Evolutionary conservation across 2,329 filamentous ascomycete genomes (phyloP).

Genomic region (Coniochaeta sp.): DNA sequence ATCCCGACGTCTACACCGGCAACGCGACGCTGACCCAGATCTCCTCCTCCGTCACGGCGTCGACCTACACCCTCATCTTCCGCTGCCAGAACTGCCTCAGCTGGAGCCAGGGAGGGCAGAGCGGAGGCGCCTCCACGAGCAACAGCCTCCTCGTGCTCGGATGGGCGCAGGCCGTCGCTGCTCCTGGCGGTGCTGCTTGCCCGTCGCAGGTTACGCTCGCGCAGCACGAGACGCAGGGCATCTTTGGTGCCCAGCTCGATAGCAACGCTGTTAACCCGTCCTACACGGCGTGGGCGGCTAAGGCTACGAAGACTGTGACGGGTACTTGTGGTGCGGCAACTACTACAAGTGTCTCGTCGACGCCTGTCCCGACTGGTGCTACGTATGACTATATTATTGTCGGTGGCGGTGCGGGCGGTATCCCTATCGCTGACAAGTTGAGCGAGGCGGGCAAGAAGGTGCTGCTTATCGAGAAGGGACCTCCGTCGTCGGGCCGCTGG

Average conservation of each 20-base stretch:
- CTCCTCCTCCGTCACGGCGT: slow-evolving; percentile 44
- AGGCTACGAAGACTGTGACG: slow-evolving; percentile 22
- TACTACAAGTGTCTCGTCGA: slow-evolving; percentile 18
- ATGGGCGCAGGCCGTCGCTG: slow-evolving; percentile 39
- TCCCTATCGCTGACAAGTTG: slow-evolving; percentile 51
- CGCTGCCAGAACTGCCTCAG: slow-evolving; percentile 45
- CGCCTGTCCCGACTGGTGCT: slow-evolving; percentile 27
- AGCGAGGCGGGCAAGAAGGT: slow-evolving; percentile 55
- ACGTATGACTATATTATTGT: slow-evolving; percentile 57
- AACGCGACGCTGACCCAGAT: slow-evolving; percentile 51
- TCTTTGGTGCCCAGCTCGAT: slow-evolving; percentile 20
- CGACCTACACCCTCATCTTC: slow-evolving; percentile 51
- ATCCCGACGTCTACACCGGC: slow-evolving; percentile 49
- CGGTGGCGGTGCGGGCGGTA: slow-evolving; percentile 52
- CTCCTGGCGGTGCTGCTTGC: slow-evolving; percentile 26
- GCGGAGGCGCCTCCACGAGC: slow-evolving; percentile 27
- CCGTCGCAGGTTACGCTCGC: slow-evolving; percentile 20
- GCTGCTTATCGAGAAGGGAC: slow-evolving; percentile 47
- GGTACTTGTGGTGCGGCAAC: slow-evolving; percentile 17
- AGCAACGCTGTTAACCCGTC: slow-evolving; percentile 20
- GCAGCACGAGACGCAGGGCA: slow-evolving; percentile 26
- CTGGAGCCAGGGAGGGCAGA: slow-evolving; percentile 38
- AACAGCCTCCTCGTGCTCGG: slow-evolving; percentile 30
- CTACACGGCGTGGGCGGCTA: slow-evolving; percentile 22
- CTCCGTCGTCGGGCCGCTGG: slow-evolving; percentile 51